Base-by-base conservation (phyloP, 192 early-diverging fungal genomes). In the Coemansia sp. region DNA sequence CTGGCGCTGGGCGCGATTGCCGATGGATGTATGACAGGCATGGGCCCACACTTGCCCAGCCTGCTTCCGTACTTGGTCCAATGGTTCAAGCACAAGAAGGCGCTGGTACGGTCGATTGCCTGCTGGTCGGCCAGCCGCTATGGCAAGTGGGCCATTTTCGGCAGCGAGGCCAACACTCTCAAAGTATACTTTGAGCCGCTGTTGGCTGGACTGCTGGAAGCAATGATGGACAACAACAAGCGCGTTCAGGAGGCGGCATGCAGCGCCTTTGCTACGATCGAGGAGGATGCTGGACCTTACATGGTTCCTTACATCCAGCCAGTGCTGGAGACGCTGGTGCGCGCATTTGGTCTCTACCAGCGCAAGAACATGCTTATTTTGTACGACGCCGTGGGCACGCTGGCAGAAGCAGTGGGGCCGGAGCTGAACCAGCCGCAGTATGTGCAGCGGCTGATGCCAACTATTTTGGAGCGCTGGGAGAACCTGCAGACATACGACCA, bases 41-140 rank as follows among this genome's bases (percentile, higher is more conserved):
- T 99, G 78, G 87, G 88, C 67, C 86, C 85, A 20, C 92, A 98
- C 73, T 74, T 99, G 62, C 84, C 90, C 40, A 83, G 84, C 34
- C 80, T 98, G 49, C 77, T 97, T 14, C 95, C 93, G 31, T 90
- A 90, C 65, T 80, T 99, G 45, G 77, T 96, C 28, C 71, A 76
- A 34, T 88, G 84, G 61, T 78, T 97, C 56, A 82, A 84, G 39
- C 87, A 97, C 69, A 72, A 83, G 40, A 91, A 90, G 80, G 87
- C 94, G 6, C 82, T 97, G 53, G 91, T 99, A 31, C 87, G 94
- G 43, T 90, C 93, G 17, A 99, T 99, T 67, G 90, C 97, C 8
- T 99, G 97, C 79, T 99, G 97, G 97, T 93, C 97, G 28, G 79
- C 97, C 43, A 90, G 93, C 45, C 88, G 97, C 47, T 99, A 96